Base-by-base conservation (phyloP, 352 stramenopile species). In the Pythium vanterpoolii region DNA sequence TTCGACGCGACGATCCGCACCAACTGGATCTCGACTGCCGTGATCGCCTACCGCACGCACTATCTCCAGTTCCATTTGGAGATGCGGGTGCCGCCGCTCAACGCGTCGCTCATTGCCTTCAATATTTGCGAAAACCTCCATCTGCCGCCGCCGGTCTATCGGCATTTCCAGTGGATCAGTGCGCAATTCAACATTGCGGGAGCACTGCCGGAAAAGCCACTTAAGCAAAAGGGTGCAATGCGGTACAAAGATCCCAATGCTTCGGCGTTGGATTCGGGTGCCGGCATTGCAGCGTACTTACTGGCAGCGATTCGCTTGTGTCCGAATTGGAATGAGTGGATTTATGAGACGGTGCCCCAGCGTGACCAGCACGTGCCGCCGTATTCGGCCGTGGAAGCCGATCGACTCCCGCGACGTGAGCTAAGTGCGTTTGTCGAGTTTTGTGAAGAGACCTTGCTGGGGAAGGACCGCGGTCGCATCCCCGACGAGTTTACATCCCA, bases 251-350 rank as follows among this genome's bases (percentile, higher is more conserved):
- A 76, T n/a, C 47, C 54, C 23, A 16, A 50, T 28, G 64, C 60
- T 60, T 28, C 69, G 74, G 60, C 63, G 21, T 60, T 91, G 9
- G 64, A 79, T 26, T 86, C 78, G 0, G 74, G 71, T 0, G 34
- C 79, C 6, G 79, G 75, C 1, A 87, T 95, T 40, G 73, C 79
- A 3, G 85, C 77, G 8, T 78, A 86, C 24, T 42, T 95, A 28
- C 65, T 83, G 0, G 79, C 83, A 1, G 83, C 85, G 3, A 67
- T 93, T 40, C 81, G 78, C 39, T 71, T 95, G 64, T 89, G 77
- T 56, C 80, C 76, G 0, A 85, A 87, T 47, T 95, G 85, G 85
- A 77, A 85, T 57, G 76, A 90, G 49, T 95, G 81, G 83, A 74
- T 89, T 48, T 93, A 90, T 50, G 73, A 92, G 44, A 67, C 62